Evolutionary conservation across 768 basidiomycete genomes (phyloP), one percentile per base, ranked within the genome.

Genomic region (Tylopilus balloui): DNA sequence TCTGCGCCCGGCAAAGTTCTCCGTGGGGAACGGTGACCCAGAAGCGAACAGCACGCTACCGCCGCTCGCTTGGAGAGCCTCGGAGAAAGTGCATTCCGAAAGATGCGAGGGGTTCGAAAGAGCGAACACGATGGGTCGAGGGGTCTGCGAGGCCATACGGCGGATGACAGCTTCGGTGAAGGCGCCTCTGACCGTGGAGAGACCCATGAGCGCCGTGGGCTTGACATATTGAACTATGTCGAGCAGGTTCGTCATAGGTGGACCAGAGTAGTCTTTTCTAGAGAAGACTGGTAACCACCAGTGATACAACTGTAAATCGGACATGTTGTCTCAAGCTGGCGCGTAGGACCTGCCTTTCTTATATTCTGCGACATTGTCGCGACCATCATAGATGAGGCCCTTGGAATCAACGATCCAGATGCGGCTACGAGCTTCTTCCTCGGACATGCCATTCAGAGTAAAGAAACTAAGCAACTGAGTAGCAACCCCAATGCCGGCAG

Each of bases 401-500:
- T 88, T 82, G 3, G 88, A 90, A 66, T 93, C 92, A 38, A 88
- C 84, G 21, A 92, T 76, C 75, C 81, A 95, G 64, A 96, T 89
- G 38, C 75, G 76, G 47, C 73, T 69, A 48, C 83, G 80, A 17
- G 92, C 92, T 65, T 93, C 81, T 53, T 92, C 80, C 57, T 80
- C 75, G 5, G 79, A 77, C 61, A 93, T 65, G 21, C 92, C 90
- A 57, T 86, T 77, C 53, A 89, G 69, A 31, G 79, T 89, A 76
- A 93, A 92, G 78, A 93, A 95, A 66, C 86, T 88, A 74, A 84
- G 80, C 44, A 91, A 72, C 65, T 95, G 92, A 71, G 80, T 83
- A 49, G 86, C 93, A 38, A 97, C 93, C 39, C 93, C 94, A 45
- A 96, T 88, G 53, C 92, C 93, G 3, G 91, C 89, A 21, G 85